A percentile compares a stretch with the other conserved stretches of the same genome.
phyloP scores from a whole-genome alignment of 148 eudicot genomes.

The Bassia scoparia region DNA sequence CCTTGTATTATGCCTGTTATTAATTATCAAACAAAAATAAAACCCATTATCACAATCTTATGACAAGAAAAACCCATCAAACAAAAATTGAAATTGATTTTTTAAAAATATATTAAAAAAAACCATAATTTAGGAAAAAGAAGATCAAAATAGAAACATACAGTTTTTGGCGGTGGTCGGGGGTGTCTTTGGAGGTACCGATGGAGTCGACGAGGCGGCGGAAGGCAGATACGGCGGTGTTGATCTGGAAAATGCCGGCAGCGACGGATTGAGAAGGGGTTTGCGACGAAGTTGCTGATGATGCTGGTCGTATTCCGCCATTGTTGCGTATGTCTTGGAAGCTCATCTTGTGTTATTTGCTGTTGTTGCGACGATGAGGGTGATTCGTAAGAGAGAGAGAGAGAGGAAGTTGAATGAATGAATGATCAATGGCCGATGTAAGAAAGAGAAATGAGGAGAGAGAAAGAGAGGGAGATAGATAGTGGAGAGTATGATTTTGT shows the following conservation, averaged over 20 bases:
- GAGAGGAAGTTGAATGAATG: too few relatives aligned
- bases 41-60: not conserved
- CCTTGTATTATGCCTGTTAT: conserved; percentile 51
- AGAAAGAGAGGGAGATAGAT: not conserved
- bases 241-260: conserved; percentile 65
- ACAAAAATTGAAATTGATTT: not conserved
- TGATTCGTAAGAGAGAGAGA: too few relatives aligned
- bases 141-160: conserved; percentile 23
- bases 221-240: conserved; percentile 51
- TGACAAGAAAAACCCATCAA: not conserved
- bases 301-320: conserved; percentile 37
- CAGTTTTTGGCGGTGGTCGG: conserved; percentile 60
- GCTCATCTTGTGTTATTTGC: conserved; percentile 31
- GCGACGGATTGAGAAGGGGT: conserved; percentile 52
- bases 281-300: conserved; percentile 25
- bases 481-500: conserved; percentile 9
- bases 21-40: too few relatives aligned
- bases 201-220: conserved; percentile 54
- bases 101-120: too few relatives aligned
- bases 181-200: conserved; percentile 62
- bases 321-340: conserved; percentile 56
- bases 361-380: not conserved
- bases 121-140: not conserved
- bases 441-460: not conserved
- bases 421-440: conserved; percentile 1